Base-by-base conservation (phyloP, 306 rosid genomes). In the Trichosanthes truncata region DNA sequence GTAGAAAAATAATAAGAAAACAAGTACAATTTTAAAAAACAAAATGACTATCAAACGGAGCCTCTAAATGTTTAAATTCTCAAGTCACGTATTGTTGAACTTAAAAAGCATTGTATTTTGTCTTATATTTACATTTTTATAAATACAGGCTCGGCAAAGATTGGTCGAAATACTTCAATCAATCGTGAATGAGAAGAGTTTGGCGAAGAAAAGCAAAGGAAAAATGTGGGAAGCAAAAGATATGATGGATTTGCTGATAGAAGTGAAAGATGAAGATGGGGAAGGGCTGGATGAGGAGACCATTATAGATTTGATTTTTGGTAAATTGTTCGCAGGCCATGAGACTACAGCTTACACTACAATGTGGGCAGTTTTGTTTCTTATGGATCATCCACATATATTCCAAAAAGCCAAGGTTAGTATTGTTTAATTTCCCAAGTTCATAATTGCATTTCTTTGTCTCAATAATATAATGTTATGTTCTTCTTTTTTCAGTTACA, bases 221-320 rank as follows among this genome's bases (percentile, higher is more conserved):
- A 0, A 59, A 77, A 0, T 11, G 5, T 21, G 43, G 31, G 7
- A 9, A 31, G 38, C 25, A 21, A 60, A 84, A 25, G 83, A 77
- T 62, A 43, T 57, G 86, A 84, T 80, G 56, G 84, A 77, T 68
- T 23, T 84, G 15, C 25, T 84, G 0, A 9, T 77, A 43, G 81
- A 48, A 15, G 81, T 36, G 57, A 29, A 43, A 71, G 86, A 80
- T 72, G 84, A 84, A 49, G 60, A 80, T 57, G 82, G 82, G 0
- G n/a, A 71, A 49, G 68, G 5, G 52, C 1, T 84, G 48, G 77
- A 77, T 29, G 81, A 84, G n/a, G 81, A 80, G 26, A 45, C 62
- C 26, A 80, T 80, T 9, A 20, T 26, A 8, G 79, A 84, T 77
- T 17, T 84, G 72, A 4, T 84, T 3, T 31, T 84, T 7, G 41